Evolutionary conservation across 1,284 basidiomycete species (phyloP).

Genomic region (Neolentinus lepideus): DNA sequence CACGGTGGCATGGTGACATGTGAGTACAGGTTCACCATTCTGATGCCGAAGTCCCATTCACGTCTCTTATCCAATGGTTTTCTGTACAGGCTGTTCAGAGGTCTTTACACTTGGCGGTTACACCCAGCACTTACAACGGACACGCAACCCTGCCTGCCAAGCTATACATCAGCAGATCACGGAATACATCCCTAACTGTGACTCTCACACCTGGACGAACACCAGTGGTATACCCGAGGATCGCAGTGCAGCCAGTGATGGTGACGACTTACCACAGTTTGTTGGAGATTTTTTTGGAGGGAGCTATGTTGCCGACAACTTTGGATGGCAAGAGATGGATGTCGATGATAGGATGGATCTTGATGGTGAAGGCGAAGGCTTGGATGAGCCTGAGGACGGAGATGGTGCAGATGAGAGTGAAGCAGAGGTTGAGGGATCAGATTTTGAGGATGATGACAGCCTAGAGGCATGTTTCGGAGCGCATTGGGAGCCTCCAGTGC

Average conservation of each 20-base stretch:
- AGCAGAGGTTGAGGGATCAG: no score
- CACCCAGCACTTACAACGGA: neutral
- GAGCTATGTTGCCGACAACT: neutral
- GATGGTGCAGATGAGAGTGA: neutral
- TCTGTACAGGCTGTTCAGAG: neutral
- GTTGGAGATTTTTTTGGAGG: neutral
- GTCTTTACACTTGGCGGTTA: neutral
- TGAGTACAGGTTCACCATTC: neutral
- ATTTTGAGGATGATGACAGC: neutral
- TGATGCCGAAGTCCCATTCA: neutral
- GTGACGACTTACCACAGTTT: neutral
- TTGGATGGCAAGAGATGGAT: neutral
- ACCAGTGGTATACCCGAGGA: neutral
- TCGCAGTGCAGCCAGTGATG: neutral
- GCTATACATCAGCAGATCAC: neutral
- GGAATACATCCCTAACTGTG: neutral
- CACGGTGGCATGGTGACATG: neutral
- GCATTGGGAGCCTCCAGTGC: neutral
- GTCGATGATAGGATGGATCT: neutral
- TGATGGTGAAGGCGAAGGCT: neutral
- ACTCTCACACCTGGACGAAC: neutral
- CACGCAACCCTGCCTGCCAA: neutral
- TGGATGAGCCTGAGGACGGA: neutral
- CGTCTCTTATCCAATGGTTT: neutral
- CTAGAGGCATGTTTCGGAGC: no score